Evolutionary conservation across 176 grass and related monocot species (phyloP).

Genomic region (Bonia amplexicaulis): DNA sequence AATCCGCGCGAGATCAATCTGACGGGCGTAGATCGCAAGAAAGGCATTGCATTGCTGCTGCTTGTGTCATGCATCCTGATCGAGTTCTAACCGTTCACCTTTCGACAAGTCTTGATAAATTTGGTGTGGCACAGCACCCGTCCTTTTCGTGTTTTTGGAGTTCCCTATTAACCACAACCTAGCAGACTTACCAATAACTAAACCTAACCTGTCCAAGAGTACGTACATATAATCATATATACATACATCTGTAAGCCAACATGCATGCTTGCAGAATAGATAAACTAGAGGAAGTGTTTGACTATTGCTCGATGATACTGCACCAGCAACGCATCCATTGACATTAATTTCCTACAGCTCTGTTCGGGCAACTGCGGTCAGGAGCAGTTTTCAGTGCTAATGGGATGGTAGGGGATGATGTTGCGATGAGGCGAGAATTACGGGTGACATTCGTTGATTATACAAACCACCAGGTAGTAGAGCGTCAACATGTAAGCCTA

Average conservation of each 20-base stretch:
- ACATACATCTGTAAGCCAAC: neutral
- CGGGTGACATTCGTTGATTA: neutral
- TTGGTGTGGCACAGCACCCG: neutral
- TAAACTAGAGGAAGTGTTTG: neutral
- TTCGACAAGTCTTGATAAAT: neutral
- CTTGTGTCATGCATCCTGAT: neutral
- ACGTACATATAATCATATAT: neutral
- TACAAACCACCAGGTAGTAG: neutral
- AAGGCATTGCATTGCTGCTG: neutral
- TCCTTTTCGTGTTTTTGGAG: neutral
- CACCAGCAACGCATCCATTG: neutral
- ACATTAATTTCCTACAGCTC: neutral
- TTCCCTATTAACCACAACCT: neutral
- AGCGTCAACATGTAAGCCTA: neutral
- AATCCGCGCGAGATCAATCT: neutral
- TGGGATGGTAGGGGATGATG: neutral
- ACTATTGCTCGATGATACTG: neutral
- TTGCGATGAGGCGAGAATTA: neutral
- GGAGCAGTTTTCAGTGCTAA: neutral
- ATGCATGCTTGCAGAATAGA: neutral
- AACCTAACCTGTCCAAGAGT: neutral
- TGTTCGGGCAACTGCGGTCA: neutral
- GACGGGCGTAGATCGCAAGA: neutral
- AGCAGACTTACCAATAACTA: neutral
- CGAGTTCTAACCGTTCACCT: neutral